Percentiles rank a stretch among this genome's conserved stretches.
These are phyloP conservation scores for Prunus mume DNA, from an alignment of 306 rosid species.

Conservation along the genomic window DNA sequence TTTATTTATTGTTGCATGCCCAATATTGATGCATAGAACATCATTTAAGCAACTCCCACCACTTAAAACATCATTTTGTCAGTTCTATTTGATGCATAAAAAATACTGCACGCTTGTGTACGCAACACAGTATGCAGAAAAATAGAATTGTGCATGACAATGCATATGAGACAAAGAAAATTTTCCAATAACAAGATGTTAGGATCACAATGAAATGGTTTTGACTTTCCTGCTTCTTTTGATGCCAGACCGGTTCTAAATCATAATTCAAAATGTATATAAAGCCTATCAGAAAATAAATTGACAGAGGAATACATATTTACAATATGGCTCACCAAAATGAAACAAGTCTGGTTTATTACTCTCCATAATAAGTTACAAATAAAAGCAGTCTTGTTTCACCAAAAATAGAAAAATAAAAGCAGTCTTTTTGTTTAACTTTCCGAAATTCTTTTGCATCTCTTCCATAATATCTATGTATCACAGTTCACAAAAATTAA, in stretches of 20 bases:
- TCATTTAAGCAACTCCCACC: not conserved
- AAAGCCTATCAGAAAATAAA: too few species aligned
- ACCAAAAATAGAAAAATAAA: not conserved
- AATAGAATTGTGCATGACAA: not conserved
- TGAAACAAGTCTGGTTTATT: too few species aligned
- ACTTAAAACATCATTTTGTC: not conserved
- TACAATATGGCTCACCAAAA: too few species aligned
- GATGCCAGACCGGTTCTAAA: not conserved
- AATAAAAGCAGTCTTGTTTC: too few species aligned
- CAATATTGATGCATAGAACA: too few species aligned
- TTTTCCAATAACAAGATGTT: not conserved
- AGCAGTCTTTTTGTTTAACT: not conserved
- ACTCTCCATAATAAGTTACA: too few species aligned
- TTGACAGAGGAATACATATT: too few species aligned
- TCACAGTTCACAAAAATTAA: not conserved
- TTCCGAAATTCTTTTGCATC: not conserved
- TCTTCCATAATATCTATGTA: not conserved
- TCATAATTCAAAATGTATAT: not conserved
- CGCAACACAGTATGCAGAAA: not conserved
- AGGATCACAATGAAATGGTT: not conserved
- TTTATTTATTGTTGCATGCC: not conserved
- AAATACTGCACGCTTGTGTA: not conserved
- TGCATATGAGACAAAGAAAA: too few species aligned
- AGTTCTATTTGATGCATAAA: too few species aligned
- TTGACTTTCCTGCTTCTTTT: not conserved